phyloP scores from a whole-genome alignment of 2,329 filamentous ascomycete genomes.

The Cryphonectria japonica region DNA sequence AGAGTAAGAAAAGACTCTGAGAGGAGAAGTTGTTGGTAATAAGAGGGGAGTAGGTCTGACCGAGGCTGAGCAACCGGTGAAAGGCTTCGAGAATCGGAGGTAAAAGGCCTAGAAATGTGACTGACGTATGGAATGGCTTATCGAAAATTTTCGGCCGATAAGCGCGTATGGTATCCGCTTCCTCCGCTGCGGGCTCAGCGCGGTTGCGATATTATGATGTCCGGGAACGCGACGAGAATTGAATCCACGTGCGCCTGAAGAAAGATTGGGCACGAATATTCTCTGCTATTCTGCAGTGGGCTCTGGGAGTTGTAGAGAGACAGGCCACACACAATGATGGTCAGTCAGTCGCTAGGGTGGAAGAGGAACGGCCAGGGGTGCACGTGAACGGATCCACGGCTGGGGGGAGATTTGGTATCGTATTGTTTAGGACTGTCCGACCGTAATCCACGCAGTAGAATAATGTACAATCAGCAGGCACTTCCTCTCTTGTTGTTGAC shows the following conservation, averaged over 20 bases:
- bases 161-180: constrained; percentile 13
- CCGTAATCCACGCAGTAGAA: constrained; percentile 18
- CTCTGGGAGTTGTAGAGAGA: background rate
- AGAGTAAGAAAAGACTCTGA: background rate
- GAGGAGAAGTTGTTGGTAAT: background rate
- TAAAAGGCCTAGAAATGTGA: constrained; percentile 5
- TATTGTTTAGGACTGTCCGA: constrained; percentile 23
- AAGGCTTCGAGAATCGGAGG: constrained; percentile 12
- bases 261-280: background rate
- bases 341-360: no score
- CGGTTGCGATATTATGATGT: background rate
- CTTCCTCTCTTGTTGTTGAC: constrained; percentile 2
- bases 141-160: constrained; percentile 30
- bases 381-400: constrained; percentile 3
- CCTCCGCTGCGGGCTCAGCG: constrained; percentile 2
- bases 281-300: background rate
- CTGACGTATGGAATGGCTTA: constrained; percentile 28
- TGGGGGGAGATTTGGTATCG: constrained; percentile 16
- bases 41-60: background rate
- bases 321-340: background rate
- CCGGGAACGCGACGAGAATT: background rate
- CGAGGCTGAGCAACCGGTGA: background rate
- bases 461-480: constrained; percentile 25
- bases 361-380: background rate
- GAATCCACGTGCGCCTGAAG: background rate